Base-by-base conservation (phyloP, 139 green algal species). In the Chlorella vulgaris region DNA sequence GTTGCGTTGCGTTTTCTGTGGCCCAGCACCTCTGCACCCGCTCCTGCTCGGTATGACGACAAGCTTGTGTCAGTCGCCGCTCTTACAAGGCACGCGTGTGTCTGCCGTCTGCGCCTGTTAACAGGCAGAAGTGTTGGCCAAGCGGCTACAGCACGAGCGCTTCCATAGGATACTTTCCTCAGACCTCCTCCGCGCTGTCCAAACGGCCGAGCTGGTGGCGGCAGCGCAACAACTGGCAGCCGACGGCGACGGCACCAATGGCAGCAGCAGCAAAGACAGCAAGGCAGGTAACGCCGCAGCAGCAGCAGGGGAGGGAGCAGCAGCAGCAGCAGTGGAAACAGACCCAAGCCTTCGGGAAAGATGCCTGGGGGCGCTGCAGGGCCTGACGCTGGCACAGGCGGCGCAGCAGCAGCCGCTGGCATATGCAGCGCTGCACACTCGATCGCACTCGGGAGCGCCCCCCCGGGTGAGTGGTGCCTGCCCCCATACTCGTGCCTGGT, bases 331-430 rank as follows among this genome's bases (percentile, higher is more conserved):
- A 35, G 50, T 79, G 24, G 51, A 22, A 35, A 35, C 42, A 7
- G 73, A 79, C 29, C 35, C 8, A 18, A 33, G 28, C 4, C 53
- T 79, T 50, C 51, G 74, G 10, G 82, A 86, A 63, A 42, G 82
- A 8, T 36, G 55, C 39, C 51, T 86, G 15, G 82, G 81, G 22
- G 15, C 50, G 70, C 65, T 82, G 60, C 74, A 86, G 38, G 81
- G 69, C 4, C 63, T 83, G 69, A 83, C 58, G 38, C 68, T n/a
- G 8, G 53, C 53, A 24, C 35, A 79, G 36, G 73, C 35, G 10
- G 73, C 35, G 36, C 22, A 38, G 35, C 73, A 29, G 51, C 78
- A 73, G 21, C 65, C 65, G 21, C n/a, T 38, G 24, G 78, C 78
- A 0, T 83, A 35, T 50, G 53, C 13, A 18, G 29, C 39, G 42